Percentiles rank a stretch among this genome's conserved stretches.
Evolutionary conservation across 2,329 filamentous ascomycete genomes (phyloP).

Genomic region (Trichoderma sp.): DNA sequence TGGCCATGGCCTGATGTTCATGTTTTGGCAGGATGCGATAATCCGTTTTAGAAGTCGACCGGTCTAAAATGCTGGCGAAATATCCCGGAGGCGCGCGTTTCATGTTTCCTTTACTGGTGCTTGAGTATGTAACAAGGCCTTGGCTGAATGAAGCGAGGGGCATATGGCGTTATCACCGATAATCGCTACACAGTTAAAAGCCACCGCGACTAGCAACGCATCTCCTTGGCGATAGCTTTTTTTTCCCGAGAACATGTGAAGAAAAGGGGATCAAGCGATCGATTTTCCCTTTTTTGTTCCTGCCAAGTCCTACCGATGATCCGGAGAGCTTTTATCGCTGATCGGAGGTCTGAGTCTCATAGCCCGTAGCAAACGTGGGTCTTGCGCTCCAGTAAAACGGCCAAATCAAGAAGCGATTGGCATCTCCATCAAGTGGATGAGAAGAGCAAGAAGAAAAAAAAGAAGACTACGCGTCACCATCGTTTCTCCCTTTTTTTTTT

Average conservation of each 20-base stretch:
- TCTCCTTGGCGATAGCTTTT: background rate
- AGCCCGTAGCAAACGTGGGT: constrained; percentile 2
- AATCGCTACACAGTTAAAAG: background rate
- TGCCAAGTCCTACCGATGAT: background rate
- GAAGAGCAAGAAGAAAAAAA: background rate
- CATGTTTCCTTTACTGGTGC: background rate
- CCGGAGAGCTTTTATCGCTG: background rate
- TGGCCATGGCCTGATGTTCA: background rate
- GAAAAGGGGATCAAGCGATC: background rate
- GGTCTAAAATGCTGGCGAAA: background rate
- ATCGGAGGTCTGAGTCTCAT: background rate
- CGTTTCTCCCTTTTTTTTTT: background rate
- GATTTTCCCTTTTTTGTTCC: background rate
- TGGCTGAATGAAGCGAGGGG: background rate
- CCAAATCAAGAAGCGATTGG: constrained; percentile 1
- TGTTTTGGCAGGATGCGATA: background rate
- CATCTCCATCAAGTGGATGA: background rate
- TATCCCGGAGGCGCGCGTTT: background rate
- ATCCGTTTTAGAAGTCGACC: background rate
- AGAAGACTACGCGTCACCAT: background rate
- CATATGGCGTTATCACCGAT: background rate
- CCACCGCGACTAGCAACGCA: background rate
- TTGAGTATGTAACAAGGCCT: background rate
- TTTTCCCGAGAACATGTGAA: background rate
- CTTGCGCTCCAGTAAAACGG: background rate